These are phyloP conservation scores for Sesbania bispinosa DNA, from an alignment of 306 rosid genomes.

Conservation along the genomic window DNA sequence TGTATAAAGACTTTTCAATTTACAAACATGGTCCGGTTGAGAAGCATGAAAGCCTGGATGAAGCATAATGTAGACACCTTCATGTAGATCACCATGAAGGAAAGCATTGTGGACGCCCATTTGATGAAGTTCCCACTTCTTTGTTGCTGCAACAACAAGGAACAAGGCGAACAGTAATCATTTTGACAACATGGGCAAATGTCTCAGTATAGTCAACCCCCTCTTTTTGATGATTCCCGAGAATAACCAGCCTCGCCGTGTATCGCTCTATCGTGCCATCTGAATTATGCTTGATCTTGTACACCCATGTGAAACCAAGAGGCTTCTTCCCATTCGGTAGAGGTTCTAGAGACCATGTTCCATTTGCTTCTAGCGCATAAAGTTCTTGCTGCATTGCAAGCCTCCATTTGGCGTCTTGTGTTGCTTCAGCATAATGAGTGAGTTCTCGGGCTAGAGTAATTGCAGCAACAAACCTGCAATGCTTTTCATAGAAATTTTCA, in stretches of 20 bases:
- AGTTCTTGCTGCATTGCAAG: not conserved
- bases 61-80: too few relatives aligned
- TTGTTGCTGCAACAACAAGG: too few relatives aligned
- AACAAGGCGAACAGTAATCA: too few relatives aligned
- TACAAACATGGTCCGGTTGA: too few relatives aligned
- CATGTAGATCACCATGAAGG: too few relatives aligned
- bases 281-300: not conserved
- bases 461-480: not conserved
- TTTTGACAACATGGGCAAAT: too few relatives aligned
- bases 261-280: not conserved
- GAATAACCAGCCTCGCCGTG: not conserved
- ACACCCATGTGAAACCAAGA: not conserved
- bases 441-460: not conserved
- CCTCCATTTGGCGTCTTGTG: not conserved
- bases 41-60: too few relatives aligned
- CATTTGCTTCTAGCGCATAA: not conserved
- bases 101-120: too few relatives aligned
- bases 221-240: too few relatives aligned
- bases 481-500: not conserved
- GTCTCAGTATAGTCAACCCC: too few relatives aligned
- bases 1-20: too few relatives aligned
- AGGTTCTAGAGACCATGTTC: not conserved
- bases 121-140: too few relatives aligned
- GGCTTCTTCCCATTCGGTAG: not conserved
- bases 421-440: not conserved